Evolutionary conservation across 2,329 filamentous ascomycete species (phyloP), one percentile per base, ranked within the genome.

Genomic region (Botryotinia calthae): DNA sequence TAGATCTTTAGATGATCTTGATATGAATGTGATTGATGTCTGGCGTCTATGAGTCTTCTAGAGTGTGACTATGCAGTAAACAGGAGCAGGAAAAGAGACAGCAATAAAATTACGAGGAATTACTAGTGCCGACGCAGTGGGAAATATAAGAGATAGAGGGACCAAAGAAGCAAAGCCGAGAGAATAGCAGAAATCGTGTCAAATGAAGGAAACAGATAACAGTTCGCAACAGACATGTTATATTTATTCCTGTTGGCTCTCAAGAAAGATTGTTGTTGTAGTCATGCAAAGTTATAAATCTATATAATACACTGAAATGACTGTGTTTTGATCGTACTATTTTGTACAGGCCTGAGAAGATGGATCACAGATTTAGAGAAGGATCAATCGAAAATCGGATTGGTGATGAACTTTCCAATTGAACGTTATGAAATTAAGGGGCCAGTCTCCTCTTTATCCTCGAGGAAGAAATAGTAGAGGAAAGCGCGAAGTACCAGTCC

Each of bases 381-480:
- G 16, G 8, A 25, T 9, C n/a, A 8, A 56, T 18, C 14, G 8
- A 18, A 7, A 56, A 3, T 1, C 7, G 0, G 12, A 28, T 9
- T 2, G 8, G n/a, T 16, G 25, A 16, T 28, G 51, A 4, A 18
- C 1, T 18, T 8, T 1, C n/a, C n/a, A 18, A 28, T 8, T 0
- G 14, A 4, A 16, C 8, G 9, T 7, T 12, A n/a, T 28, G n/a
- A 16, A 14, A 28, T 56, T 6, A 54, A 7, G 0, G 6, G 3
- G 0, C 2, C 2, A 14, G 28, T 4, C 14, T 28, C 51, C 51
- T 16, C 18, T 54, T 2, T 7, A 56, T 56, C 14, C 31, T 56
- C 16, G 2, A 56, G n/a, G 6, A 8, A 8, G 6, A 28, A 7
- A 28, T 2, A 4, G 1, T 8, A 56, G n/a, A 56, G 51, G 51